These are phyloP conservation scores for Penicillium maclennaniae DNA, from an alignment of 495 filamentous ascomycete species.

Conservation along the genomic window DNA sequence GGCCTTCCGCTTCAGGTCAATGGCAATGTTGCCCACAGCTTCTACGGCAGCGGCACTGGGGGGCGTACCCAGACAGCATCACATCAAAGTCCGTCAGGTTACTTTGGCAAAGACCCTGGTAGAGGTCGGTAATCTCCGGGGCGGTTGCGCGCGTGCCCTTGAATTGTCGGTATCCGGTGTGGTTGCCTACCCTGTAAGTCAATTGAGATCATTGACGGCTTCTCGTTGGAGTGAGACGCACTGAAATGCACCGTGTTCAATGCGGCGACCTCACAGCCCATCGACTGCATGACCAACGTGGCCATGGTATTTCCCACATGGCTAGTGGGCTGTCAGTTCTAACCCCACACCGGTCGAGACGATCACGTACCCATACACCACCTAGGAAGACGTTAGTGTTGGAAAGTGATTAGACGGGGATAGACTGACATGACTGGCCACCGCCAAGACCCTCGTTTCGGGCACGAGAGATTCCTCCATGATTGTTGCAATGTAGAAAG, in stretches of 20 bases:
- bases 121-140: constrained; percentile 78
- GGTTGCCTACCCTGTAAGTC: constrained; percentile 63
- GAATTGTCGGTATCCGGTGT: constrained; percentile 83
- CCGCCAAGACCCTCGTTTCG: constrained; percentile 82
- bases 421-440: constrained; percentile 96
- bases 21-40: constrained; percentile 76
- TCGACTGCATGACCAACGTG: constrained; percentile 82
- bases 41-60: constrained; percentile 80
- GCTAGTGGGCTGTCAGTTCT: constrained; percentile 44
- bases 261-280: constrained; percentile 89
- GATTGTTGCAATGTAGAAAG: constrained; percentile 4
- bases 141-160: constrained; percentile 78
- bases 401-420: constrained; percentile 1
- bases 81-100: constrained; percentile 83
- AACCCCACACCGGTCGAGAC: constrained; percentile 12
- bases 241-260: constrained; percentile 97
- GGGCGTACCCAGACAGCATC: constrained; percentile 89
- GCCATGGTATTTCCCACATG: constrained; percentile 98
- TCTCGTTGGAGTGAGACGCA: constrained; percentile 32
- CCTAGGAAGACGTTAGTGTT: constrained; percentile 39
- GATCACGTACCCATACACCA: constrained; percentile 68
- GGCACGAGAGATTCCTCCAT: constrained; percentile 56
- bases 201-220: constrained; percentile 2
- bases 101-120: constrained; percentile 75
- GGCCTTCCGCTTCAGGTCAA: constrained; percentile 68